Base-by-base conservation (phyloP, 768 basidiomycete species). In the Tulasnella sp. region DNA sequence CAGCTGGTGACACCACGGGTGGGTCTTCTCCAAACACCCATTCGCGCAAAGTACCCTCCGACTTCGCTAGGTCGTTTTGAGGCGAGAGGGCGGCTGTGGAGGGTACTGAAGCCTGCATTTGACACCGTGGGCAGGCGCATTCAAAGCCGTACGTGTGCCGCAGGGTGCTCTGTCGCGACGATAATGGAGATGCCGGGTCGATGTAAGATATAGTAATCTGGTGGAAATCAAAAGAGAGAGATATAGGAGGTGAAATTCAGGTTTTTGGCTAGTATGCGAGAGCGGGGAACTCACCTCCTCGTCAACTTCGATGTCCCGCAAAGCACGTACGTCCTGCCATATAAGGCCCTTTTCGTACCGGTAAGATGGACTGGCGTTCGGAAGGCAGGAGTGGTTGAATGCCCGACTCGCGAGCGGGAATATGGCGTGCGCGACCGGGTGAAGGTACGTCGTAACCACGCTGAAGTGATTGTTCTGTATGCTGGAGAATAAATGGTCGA, bases 391-490 rank as follows among this genome's bases (percentile, higher is more conserved):
- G 83, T 96, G 94, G 83, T 96, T 96, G 87, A 95, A 94, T 16
- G 90, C 84, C n/a, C 93, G 89, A 83, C 94, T 95, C 1, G 94
- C 92, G 14, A 90, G 85, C 11, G 94, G 93, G 81, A 93, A 95
- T 50, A 94, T 87, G 0, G 93, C 94, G 86, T 94, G 92, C 0
- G 90, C 94, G 83, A 92, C 87, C 1, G 92, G 89, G 22, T 86
- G 90, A 58, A 95, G 86, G 86, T 94, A 54, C 24, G 48, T 93
- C 2, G 92, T 92, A 83, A 94, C 92, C 37, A 95, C 86, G 14
- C 91, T 88, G 84, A 94, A 95, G 83, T 96, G 94, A 85, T 95
- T 96, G 86, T 94, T 95, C 60, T 90, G 90, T 82, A 93, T 95
- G 72, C 93, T 90, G 8, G 87, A 83, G 83, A 90, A 91, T 1